Conservation (phyloP, 345 rosid genomes). For the Atalantia buxifolia region DNA sequence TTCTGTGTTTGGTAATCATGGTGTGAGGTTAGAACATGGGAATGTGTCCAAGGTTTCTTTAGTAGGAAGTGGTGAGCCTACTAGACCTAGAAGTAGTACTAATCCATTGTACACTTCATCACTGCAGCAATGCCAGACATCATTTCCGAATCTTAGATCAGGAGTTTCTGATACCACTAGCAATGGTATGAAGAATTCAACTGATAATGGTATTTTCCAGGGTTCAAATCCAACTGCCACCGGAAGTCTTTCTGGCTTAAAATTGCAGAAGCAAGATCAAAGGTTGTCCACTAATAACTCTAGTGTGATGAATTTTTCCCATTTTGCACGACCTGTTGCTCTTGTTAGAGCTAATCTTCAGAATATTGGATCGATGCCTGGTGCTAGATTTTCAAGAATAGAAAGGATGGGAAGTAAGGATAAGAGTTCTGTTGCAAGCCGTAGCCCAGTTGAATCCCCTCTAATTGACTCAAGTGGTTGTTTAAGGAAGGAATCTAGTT, state of each 20-base stretch:
- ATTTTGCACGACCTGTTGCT: conserved; percentile 59
- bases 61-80: conserved; percentile 15
- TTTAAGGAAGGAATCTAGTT: conserved; percentile 27
- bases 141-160: conserved; percentile 39
- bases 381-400: conserved; percentile 18
- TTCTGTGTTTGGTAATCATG: conserved; percentile 21
- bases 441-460: conserved; percentile 14
- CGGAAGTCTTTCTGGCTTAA: conserved; percentile 23
- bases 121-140: conserved; percentile 30
- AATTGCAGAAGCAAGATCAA: conserved; percentile 44
- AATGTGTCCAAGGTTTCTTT: conserved; percentile 23
- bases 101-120: conserved; percentile 27
- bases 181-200: conserved; percentile 15
- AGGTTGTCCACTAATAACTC: conserved; percentile 30
- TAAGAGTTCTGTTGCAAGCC: conserved; percentile 25
- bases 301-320: conserved; percentile 51
- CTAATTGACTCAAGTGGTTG: conserved; percentile 17
- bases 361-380: conserved; percentile 22
- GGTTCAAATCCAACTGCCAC: conserved; percentile 21
- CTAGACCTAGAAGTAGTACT: conserved; percentile 24
- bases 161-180: conserved; percentile 31
- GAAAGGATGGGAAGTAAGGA: conserved; percentile 29
- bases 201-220: conserved; percentile 18
- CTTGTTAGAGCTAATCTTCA: conserved; percentile 41
- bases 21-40: conserved; percentile 23